Evolutionary conservation across 768 basidiomycete species (phyloP).

Genomic region (Panus rudis): DNA sequence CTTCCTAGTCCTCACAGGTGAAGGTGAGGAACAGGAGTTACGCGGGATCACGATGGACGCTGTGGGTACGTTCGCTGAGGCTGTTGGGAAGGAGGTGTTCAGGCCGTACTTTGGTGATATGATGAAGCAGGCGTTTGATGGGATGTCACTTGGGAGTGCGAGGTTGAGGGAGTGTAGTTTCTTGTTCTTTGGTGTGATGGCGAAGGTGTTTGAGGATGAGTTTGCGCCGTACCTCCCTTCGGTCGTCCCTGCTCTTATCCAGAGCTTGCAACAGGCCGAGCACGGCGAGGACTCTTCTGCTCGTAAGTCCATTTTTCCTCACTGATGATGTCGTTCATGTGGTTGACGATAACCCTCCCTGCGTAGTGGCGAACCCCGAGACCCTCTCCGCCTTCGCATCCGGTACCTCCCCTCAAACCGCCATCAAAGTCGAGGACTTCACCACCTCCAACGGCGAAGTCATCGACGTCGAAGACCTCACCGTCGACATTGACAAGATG

Average conservation of each 20-base stretch:
- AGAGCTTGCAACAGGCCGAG: slow-evolving; percentile 79
- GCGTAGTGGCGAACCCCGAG: slow-evolving; percentile 45
- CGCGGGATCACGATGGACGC: slow-evolving; percentile 98
- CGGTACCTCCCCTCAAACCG: slow-evolving; percentile 65
- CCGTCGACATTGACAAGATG: slow-evolving; percentile 74
- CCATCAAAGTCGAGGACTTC: slow-evolving; percentile 58
- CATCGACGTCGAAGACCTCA: slow-evolving; percentile 60
- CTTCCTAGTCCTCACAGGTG: slow-evolving; percentile 78
- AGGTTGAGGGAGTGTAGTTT: slow-evolving; percentile 92
- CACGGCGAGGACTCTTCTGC: slow-evolving; percentile 52
- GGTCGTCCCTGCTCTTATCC: slow-evolving; percentile 80
- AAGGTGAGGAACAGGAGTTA: slow-evolving; percentile 90
- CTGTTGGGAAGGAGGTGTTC: slow-evolving; percentile 91
- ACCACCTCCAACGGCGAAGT: slow-evolving; percentile 65
- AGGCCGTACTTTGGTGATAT: slow-evolving; percentile 91
- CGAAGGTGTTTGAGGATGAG: slow-evolving; percentile 92
- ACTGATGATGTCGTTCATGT: neutral
- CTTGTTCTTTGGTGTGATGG: slow-evolving; percentile 98
- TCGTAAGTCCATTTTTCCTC: slow-evolving; percentile 29
- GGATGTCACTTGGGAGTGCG: slow-evolving; percentile 78
- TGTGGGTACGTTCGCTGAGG: slow-evolving; percentile 97
- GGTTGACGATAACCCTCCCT: neutral
- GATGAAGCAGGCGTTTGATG: slow-evolving; percentile 93
- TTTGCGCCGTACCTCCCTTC: slow-evolving; percentile 82
- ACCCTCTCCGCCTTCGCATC: slow-evolving; percentile 60